A percentile compares a stretch with the other conserved stretches of the same genome.
Conservation (phyloP, 2,329 filamentous ascomycete genomes). For the Epichloe baconii region DNA sequence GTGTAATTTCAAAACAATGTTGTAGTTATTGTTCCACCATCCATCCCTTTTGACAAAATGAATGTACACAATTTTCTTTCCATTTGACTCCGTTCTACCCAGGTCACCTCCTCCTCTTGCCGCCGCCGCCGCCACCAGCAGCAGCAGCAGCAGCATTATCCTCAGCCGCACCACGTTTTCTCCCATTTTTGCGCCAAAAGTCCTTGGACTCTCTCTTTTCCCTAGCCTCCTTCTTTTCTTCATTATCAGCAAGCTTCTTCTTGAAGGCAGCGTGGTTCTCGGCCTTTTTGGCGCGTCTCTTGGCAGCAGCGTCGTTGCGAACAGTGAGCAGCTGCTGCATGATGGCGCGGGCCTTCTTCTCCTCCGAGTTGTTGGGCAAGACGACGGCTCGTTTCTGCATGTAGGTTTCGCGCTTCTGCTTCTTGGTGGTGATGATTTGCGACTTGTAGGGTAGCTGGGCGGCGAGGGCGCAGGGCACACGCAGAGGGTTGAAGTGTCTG, state of each 20-base stretch:
- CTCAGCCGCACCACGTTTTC: slow-evolving; percentile 40
- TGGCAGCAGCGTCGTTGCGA: slow-evolving; percentile 79
- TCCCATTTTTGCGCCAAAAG: slow-evolving; percentile 84
- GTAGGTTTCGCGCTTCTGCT: slow-evolving; percentile 72
- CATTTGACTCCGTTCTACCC: background rate
- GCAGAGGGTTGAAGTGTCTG: slow-evolving; percentile 67
- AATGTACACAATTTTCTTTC: background rate
- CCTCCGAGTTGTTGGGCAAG: slow-evolving; percentile 63
- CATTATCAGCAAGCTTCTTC: slow-evolving; percentile 67
- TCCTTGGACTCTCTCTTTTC: slow-evolving; percentile 90
- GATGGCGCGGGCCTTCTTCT: slow-evolving; percentile 75
- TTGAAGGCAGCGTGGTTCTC: slow-evolving; percentile 69
- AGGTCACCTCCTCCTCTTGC: slow-evolving; percentile 21
- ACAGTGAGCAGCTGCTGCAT: slow-evolving; percentile 90
- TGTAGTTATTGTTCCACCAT: too few relatives aligned
- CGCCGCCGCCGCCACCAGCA: slow-evolving; percentile 22
- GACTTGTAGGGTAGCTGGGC: slow-evolving; percentile 83
- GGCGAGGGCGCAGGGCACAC: slow-evolving; percentile 67
- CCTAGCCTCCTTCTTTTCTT: slow-evolving; percentile 72
- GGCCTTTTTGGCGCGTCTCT: slow-evolving; percentile 79
- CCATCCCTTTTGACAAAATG: background rate
- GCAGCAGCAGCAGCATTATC: slow-evolving; percentile 24
- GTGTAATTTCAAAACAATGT: too few relatives aligned
- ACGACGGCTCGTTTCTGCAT: slow-evolving; percentile 94
- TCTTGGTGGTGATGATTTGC: slow-evolving; percentile 71